phyloP scores from a whole-genome alignment of 2,329 filamentous ascomycete species.

The Sporothrix inflata region DNA sequence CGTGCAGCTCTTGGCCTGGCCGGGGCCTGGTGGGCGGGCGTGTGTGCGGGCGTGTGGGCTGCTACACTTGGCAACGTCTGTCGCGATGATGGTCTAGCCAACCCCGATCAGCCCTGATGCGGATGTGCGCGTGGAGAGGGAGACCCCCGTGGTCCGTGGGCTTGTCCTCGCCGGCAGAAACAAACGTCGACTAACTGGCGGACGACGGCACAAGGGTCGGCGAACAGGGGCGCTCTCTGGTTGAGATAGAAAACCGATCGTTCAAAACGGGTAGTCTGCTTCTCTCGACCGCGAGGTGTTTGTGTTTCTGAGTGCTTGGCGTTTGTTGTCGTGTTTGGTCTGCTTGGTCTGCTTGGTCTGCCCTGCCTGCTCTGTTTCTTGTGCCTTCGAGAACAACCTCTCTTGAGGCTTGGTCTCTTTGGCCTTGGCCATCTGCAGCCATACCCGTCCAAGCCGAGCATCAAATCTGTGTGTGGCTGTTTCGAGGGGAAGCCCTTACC shows the following conservation, averaged over 20 bases:
- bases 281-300: neutral
- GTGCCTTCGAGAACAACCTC: neutral
- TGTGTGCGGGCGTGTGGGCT: neutral
- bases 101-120: neutral
- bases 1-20: slow-evolving; percentile 12
- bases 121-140: neutral
- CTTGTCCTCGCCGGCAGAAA: neutral
- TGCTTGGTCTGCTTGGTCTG: neutral
- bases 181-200: neutral
- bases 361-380: neutral
- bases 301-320: no score
- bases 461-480: neutral
- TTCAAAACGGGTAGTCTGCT: neutral
- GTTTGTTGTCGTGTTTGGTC: neutral
- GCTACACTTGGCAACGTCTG: slow-evolving; percentile 10
- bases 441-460: neutral
- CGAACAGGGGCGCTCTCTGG: no score
- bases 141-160: neutral
- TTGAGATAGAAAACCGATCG: neutral
- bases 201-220: neutral
- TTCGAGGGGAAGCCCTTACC: neutral
- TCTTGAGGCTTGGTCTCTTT: no score
- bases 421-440: neutral
- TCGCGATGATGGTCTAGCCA: neutral
- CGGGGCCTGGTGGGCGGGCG: neutral